phyloP scores from a whole-genome alignment of 192 early-diverging fungal species.

The Ramicandelaber brevisporus region DNA sequence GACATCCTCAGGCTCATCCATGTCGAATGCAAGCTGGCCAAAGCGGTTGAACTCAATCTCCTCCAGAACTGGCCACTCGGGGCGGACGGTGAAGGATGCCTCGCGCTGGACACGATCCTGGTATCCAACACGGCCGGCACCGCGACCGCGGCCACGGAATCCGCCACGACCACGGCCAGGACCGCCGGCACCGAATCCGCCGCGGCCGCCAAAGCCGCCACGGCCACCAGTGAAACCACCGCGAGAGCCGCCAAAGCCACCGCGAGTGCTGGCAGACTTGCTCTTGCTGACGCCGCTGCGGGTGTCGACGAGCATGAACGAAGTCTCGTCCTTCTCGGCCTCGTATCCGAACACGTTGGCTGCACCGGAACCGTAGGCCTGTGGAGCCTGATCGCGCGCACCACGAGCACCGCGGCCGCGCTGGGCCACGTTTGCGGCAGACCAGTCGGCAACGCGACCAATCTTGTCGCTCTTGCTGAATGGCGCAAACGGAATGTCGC shows the following conservation, averaged over 20 bases:
- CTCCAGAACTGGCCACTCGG: conserved; percentile 79
- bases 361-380: conserved; percentile 65
- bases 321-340: conserved; percentile 72
- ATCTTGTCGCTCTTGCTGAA: conserved; percentile 91
- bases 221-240: conserved; percentile 9
- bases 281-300: conserved; percentile 39
- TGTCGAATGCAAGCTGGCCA: conserved; percentile 52
- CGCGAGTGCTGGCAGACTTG: conserved; percentile 17
- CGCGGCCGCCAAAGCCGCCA: conserved; percentile 11
- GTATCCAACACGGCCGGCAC: conserved; percentile 13
- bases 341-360: conserved; percentile 72
- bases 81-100: conserved; percentile 61
- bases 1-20: conserved; percentile 54
- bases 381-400: conserved; percentile 21
- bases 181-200: conserved; percentile 11
- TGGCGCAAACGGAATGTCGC: conserved; percentile 79
- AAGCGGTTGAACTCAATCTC: conserved; percentile 85
- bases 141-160: conserved; percentile 11
- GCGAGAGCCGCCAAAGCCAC: conserved; percentile 13
- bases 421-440: conserved; percentile 35
- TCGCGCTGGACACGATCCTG: conserved; percentile 52
- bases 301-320: conserved; percentile 82
- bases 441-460: conserved; percentile 88
- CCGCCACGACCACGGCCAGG: conserved; percentile 14
- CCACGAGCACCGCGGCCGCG: conserved; percentile 9